A percentile compares a stretch with the other conserved stretches of the same genome.
phyloP scores from a whole-genome alignment of 495 filamentous ascomycete species.

The Geoglossum glabrum region DNA sequence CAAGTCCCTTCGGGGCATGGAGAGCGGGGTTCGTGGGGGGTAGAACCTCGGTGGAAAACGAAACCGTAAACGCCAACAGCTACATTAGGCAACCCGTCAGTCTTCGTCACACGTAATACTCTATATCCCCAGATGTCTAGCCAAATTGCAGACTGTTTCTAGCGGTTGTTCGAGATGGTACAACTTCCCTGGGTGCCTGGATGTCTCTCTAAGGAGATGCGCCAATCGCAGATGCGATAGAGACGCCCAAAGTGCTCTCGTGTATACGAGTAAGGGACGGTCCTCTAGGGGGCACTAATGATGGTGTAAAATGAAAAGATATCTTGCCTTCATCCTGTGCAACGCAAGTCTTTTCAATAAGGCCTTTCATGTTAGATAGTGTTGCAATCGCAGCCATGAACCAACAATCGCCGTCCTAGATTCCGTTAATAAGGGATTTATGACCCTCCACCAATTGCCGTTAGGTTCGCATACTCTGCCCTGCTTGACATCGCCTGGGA shows the following conservation, averaged over 20 bases:
- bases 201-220: too few relatives aligned
- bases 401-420: constrained; percentile 73
- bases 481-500: constrained; percentile 15
- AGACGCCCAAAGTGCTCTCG: too few relatives aligned
- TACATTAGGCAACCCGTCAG: not conserved
- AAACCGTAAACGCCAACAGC: constrained; percentile 79
- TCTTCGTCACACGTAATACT: not conserved
- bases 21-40: not conserved
- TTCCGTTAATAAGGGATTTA: not conserved
- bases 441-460: not conserved
- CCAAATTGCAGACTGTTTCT: not conserved
- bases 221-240: too few relatives aligned
- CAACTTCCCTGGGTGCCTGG: too few relatives aligned
- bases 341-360: constrained; percentile 75
- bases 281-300: too few relatives aligned
- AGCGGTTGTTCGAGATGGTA: too few relatives aligned
- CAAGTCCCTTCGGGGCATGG: not conserved
- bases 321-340: constrained; percentile 39
- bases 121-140: not conserved
- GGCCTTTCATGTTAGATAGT: constrained; percentile 54
- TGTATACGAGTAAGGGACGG: too few relatives aligned
- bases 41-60: constrained; percentile 62
- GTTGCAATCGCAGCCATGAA: constrained; percentile 73
- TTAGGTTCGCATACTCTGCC: constrained; percentile 11
- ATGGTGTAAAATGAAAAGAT: not conserved